phyloP scores from a whole-genome alignment of 176 grass and related monocot genomes.

The Eragrostis nindensis region DNA sequence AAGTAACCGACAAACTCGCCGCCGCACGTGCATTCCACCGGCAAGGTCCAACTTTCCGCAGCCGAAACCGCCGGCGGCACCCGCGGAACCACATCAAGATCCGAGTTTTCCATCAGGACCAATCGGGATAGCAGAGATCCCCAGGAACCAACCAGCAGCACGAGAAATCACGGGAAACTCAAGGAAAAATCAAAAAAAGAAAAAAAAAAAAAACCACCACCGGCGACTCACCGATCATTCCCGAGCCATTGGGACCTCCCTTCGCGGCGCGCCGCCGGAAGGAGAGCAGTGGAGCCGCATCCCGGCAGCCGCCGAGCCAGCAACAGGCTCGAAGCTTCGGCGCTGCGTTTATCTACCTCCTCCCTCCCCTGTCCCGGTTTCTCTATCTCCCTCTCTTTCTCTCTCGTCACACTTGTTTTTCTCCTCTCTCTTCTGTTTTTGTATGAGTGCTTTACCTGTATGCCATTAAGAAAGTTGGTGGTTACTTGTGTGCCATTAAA shows the following conservation, averaged over 20 bases:
- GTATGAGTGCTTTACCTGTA: too few species aligned
- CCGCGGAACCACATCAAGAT: background rate
- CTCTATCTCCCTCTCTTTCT: background rate
- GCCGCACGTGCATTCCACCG: conserved; percentile 13
- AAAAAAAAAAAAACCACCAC: background rate
- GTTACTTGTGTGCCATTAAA: too few species aligned
- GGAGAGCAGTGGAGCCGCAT: conserved; percentile 1
- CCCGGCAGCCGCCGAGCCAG: conserved; percentile 7
- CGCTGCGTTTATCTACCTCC: background rate
- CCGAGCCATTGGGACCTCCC: conserved; percentile 14
- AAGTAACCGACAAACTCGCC: background rate
- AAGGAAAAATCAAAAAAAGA: too few species aligned
- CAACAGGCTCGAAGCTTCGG: conserved; percentile 14
- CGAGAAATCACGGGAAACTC: background rate
- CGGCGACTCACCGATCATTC: conserved; percentile 14
- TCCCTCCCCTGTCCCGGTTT: too few species aligned
- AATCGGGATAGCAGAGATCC: conserved; percentile 14
- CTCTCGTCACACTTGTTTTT: background rate
- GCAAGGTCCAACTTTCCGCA: background rate
- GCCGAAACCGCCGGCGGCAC: conserved; percentile 1
- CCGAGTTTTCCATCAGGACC: background rate
- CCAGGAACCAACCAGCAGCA: background rate
- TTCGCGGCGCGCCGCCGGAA: background rate
- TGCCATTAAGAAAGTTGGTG: too few species aligned
- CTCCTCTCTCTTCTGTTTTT: conserved; percentile 21